Conservation (phyloP, 495 filamentous ascomycete species). For the Neurospora pannonica region DNA sequence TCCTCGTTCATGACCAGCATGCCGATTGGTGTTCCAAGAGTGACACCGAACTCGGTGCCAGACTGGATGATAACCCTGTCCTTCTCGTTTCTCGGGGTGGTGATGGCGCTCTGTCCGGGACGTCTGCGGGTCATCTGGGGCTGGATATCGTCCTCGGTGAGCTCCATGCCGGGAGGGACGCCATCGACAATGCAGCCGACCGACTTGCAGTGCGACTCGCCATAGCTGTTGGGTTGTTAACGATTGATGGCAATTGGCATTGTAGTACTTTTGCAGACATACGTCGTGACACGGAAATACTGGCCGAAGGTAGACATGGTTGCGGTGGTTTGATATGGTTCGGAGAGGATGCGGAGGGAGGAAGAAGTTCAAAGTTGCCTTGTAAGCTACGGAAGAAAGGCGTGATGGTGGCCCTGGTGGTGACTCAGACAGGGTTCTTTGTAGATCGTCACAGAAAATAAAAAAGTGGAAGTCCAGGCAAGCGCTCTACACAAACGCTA, state of each 20-base stretch:
- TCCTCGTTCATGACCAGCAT: slow-evolving; percentile 87
- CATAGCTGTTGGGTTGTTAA: slow-evolving; percentile 49
- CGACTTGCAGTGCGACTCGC: slow-evolving; percentile 85
- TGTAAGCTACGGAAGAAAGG: not conserved
- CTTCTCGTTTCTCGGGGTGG: slow-evolving; percentile 88
- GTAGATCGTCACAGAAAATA: not conserved
- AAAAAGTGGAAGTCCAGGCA: not conserved
- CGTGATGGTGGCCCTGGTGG: not conserved
- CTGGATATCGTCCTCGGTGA: slow-evolving; percentile 87
- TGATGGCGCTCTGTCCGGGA: slow-evolving; percentile 83
- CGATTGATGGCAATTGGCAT: slow-evolving; percentile 1
- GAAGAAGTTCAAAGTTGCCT: not conserved
- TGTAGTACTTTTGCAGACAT: slow-evolving; percentile 22
- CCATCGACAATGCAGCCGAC: slow-evolving; percentile 87
- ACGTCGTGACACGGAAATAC: slow-evolving; percentile 79
- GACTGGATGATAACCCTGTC: slow-evolving; percentile 89
- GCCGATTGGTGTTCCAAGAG: slow-evolving; percentile 85
- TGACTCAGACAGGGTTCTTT: not conserved
- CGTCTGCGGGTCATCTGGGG: slow-evolving; percentile 86
- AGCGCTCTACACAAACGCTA: not conserved
- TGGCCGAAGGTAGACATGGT: slow-evolving; percentile 88
- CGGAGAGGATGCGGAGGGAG: not conserved
- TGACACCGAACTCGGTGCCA: slow-evolving; percentile 86
- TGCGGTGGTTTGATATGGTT: not conserved
- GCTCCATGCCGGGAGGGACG: slow-evolving; percentile 77